A percentile compares a stretch with the other conserved stretches of the same genome.
phyloP scores from a whole-genome alignment of 2,329 filamentous ascomycete species.

The Colletotrichum endophyticum region DNA sequence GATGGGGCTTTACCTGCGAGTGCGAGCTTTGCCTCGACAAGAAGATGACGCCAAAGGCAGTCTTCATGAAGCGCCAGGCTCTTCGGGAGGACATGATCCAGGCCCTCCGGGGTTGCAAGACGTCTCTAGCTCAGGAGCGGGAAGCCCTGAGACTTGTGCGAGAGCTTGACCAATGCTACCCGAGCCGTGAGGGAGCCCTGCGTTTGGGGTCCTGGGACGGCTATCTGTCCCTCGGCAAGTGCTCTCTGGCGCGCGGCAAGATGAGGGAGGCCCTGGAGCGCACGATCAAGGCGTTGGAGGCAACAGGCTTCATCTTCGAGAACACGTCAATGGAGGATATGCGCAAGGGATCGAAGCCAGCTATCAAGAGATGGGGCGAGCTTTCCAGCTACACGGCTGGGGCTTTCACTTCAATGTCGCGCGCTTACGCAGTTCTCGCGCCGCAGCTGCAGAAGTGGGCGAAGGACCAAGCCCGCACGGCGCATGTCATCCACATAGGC shows the following conservation, averaged over 20 bases:
- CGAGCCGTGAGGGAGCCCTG: not conserved
- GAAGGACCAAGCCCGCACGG: conserved; percentile 22
- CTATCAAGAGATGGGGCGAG: conserved; percentile 28
- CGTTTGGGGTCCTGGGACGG: conserved; percentile 25
- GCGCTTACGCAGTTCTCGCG: conserved; percentile 22
- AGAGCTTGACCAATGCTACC: conserved; percentile 26
- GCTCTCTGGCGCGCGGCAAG: not conserved
- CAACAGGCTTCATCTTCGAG: conserved; percentile 28
- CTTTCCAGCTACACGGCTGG: not conserved
- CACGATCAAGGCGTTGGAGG: conserved; percentile 26
- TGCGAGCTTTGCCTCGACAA: conserved; percentile 42
- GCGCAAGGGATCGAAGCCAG: conserved; percentile 5
- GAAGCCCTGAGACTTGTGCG: conserved; percentile 21
- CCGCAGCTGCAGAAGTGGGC: conserved; percentile 25
- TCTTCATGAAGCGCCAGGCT: conserved; percentile 19
- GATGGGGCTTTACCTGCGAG: conserved; percentile 47
- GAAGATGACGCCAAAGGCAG: conserved; percentile 21
- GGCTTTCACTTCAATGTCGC: conserved; percentile 22
- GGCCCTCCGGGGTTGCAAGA: not conserved
- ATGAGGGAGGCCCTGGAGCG: conserved; percentile 20
- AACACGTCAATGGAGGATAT: not conserved
- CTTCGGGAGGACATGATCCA: not conserved
- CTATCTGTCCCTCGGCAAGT: conserved; percentile 22
- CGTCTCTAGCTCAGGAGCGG: not conserved
- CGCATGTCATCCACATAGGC: conserved; percentile 29